Conservation (phyloP, 495 filamentous ascomycete genomes). For the Podospora tetraspora region DNA sequence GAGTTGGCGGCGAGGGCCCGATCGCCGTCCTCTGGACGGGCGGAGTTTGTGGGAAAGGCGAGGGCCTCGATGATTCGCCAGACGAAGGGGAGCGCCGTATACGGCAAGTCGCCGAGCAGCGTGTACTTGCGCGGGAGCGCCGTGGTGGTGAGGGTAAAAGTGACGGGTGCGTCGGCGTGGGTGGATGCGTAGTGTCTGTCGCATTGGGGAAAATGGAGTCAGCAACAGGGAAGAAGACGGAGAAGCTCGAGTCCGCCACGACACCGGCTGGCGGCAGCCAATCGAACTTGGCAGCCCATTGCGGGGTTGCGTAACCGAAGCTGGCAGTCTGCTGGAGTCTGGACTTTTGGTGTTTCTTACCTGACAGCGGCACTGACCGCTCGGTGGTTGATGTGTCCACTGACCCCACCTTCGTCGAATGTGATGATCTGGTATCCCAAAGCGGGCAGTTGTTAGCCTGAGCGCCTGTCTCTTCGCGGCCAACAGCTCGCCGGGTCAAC, state of each 20-base stretch:
- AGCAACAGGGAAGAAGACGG: not conserved
- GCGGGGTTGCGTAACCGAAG: not conserved
- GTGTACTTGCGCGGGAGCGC: slow-evolving; percentile 38
- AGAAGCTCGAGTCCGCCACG: not conserved
- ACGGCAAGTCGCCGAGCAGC: slow-evolving; percentile 34
- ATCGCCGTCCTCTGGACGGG: slow-evolving; percentile 19
- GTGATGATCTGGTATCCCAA: slow-evolving; percentile 33
- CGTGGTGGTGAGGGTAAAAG: slow-evolving; percentile 35
- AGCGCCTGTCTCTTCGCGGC: not conserved
- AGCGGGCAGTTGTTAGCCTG: not conserved
- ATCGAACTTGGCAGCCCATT: not conserved
- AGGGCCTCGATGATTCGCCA: slow-evolving; percentile 35
- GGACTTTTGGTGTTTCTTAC: slow-evolving; percentile 21
- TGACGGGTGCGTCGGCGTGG: slow-evolving; percentile 29
- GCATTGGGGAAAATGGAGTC: slow-evolving; percentile 11
- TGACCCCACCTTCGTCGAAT: slow-evolving; percentile 40
- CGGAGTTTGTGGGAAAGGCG: slow-evolving; percentile 25
- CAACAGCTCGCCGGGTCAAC: not conserved
- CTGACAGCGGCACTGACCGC: slow-evolving; percentile 41
- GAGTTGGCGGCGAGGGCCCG: slow-evolving; percentile 33
- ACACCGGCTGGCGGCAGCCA: not conserved
- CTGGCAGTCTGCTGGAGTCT: not conserved
- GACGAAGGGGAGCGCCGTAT: slow-evolving; percentile 35
- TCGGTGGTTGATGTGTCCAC: slow-evolving; percentile 40
- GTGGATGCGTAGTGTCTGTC: slow-evolving; percentile 29